Conservation (phyloP, 2,329 filamentous ascomycete genomes). For the Stenocarpella maydis region DNA sequence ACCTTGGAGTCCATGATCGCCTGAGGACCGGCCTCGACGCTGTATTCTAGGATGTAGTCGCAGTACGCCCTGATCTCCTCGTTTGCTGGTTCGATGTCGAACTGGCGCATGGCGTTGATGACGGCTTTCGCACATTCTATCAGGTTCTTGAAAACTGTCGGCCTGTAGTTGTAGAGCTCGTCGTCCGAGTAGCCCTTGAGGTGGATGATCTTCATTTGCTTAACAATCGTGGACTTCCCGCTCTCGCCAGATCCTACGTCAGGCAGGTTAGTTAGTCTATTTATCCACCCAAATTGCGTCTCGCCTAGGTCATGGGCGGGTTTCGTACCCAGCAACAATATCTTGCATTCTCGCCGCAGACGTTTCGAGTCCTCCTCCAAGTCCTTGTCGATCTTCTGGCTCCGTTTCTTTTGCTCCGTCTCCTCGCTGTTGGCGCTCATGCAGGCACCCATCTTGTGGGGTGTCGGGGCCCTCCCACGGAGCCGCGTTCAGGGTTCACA, state of each 20-base stretch:
- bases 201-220: slow-evolving; percentile 99
- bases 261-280: slow-evolving; percentile 20
- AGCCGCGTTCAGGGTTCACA: slow-evolving; percentile 35
- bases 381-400: slow-evolving; percentile 91
- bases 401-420: slow-evolving; percentile 93
- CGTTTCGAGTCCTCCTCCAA: slow-evolving; percentile 94
- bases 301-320: slow-evolving; percentile 1
- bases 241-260: slow-evolving; percentile 92
- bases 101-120: slow-evolving; percentile 90
- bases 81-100: slow-evolving; percentile 80
- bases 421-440: slow-evolving; percentile 90
- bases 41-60: slow-evolving; percentile 85
- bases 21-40: slow-evolving; percentile 89
- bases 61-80: slow-evolving; percentile 77
- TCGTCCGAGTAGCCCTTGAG: slow-evolving; percentile 96
- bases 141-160: slow-evolving; percentile 98
- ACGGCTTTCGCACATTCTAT: slow-evolving; percentile 96
- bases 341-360: slow-evolving; percentile 98
- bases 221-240: slow-evolving; percentile 98
- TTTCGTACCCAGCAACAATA: slow-evolving; percentile 84
- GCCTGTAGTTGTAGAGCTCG: slow-evolving; percentile 90
- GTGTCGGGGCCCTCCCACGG: slow-evolving; percentile 31
- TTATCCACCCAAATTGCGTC: background rate
- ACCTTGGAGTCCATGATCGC: slow-evolving; percentile 83
- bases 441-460: slow-evolving; percentile 83